These are phyloP conservation scores for Piromyces finnis DNA, from an alignment of 192 early-diverging fungal species.

Conservation along the genomic window DNA sequence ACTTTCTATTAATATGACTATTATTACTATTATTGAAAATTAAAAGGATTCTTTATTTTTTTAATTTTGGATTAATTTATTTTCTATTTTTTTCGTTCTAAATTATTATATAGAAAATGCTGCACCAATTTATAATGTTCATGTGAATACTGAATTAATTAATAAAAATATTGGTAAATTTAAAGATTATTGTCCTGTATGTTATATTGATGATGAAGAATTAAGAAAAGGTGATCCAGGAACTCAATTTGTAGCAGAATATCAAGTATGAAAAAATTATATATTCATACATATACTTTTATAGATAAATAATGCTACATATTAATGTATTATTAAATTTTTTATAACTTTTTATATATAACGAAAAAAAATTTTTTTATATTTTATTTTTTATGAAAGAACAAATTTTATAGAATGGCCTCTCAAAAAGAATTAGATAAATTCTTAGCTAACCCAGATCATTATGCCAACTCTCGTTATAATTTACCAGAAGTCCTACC, in stretches of 20 bases:
- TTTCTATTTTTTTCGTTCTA: no score
- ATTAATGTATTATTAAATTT: no score
- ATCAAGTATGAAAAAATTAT: slow-evolving; percentile 10
- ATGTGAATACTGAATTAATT: slow-evolving; percentile 7
- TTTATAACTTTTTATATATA: no score
- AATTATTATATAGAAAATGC: slow-evolving; percentile 18
- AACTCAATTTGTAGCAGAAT: slow-evolving; percentile 21
- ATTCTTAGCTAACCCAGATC: slow-evolving; percentile 18
- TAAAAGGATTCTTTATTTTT: no score
- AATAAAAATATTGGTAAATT: slow-evolving; percentile 13
- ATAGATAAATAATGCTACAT: no score
- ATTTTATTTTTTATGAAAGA: no score
- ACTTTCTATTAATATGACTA: no score
- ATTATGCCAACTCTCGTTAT: slow-evolving; percentile 9
- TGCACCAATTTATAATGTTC: slow-evolving; percentile 20
- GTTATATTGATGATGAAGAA: slow-evolving; percentile 13
- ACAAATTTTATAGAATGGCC: slow-evolving; percentile 17
- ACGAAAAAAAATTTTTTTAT: no score
- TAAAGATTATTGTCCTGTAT: slow-evolving; percentile 26
- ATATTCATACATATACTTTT: no score
- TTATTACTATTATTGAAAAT: no score
- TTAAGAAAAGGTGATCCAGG: slow-evolving; percentile 8
- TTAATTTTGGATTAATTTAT: no score
- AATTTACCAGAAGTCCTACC: slow-evolving; percentile 23
- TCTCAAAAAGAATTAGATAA: slow-evolving; percentile 5